A percentile compares a stretch with the other conserved stretches of the same genome.
phyloP scores from a whole-genome alignment of 495 filamentous ascomycete species.

The Glonium stellatum region DNA sequence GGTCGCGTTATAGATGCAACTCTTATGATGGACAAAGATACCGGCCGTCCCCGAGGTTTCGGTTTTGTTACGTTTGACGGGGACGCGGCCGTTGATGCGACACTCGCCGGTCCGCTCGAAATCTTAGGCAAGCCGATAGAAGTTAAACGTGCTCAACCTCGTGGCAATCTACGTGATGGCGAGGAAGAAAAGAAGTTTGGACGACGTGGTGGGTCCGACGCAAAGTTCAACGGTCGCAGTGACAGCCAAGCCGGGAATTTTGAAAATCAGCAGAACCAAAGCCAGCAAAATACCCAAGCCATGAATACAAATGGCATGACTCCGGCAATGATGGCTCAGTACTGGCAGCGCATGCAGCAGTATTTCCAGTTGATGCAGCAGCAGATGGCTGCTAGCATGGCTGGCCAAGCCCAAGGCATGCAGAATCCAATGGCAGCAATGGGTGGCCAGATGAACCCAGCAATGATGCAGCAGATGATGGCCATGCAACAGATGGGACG shows the following conservation, averaged over 20 bases:
- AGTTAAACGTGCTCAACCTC: conserved; percentile 94
- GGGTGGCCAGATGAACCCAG: conserved; percentile 57
- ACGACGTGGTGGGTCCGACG: conserved; percentile 42
- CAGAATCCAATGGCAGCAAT: conserved; percentile 45
- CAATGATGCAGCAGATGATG: conserved; percentile 67
- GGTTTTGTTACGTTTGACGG: conserved; percentile 99
- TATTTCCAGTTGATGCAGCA: conserved; percentile 94
- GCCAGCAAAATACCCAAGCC: conserved; percentile 12
- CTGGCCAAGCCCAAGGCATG: conserved; percentile 40
- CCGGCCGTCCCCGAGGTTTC: conserved; percentile 88
- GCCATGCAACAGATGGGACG: conserved; percentile 26
- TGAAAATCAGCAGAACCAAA: conserved; percentile 33
- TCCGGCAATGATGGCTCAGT: conserved; percentile 95
- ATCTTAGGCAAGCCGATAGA: conserved; percentile 95
- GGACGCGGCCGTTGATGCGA: conserved; percentile 89
- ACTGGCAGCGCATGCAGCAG: conserved; percentile 95
- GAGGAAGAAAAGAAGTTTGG: conserved; percentile 53
- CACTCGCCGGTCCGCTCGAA: conserved; percentile 69
- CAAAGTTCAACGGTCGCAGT: conserved; percentile 50
- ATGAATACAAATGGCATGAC: conserved; percentile 56
- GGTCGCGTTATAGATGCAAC: conserved; percentile 95
- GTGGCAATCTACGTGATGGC: conserved; percentile 88
- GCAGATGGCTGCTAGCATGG: conserved; percentile 49
- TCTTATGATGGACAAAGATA: conserved; percentile 99
- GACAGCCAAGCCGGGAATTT: conserved; percentile 33